Conservation (phyloP, 2,329 filamentous ascomycete genomes). For the Fusarium camptoceras region DNA sequence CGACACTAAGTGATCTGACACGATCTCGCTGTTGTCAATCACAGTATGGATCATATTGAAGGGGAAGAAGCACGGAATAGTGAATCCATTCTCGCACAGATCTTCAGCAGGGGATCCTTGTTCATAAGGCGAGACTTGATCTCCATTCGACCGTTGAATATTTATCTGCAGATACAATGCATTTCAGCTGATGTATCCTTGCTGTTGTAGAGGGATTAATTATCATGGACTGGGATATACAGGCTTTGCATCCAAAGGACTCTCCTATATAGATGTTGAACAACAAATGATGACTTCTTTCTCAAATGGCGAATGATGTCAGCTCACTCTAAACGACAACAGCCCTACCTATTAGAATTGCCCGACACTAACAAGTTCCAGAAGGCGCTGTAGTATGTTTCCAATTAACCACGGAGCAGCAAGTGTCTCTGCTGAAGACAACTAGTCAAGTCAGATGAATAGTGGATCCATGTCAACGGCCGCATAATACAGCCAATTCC, state of each 20-base stretch:
- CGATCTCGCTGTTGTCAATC: conserved; percentile 7
- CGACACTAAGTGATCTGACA: conserved; percentile 20
- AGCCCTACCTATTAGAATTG: not conserved
- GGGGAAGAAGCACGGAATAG: conserved; percentile 23
- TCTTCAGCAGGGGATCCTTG: conserved; percentile 25
- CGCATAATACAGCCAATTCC: conserved; percentile 8
- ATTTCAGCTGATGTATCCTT: not conserved
- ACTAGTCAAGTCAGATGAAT: conserved; percentile 2
- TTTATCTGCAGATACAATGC: not conserved
- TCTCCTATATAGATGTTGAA: not conserved
- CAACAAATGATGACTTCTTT: not conserved
- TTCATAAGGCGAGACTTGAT: conserved; percentile 3
- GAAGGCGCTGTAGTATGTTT: not conserved
- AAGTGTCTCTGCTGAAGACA: not conserved
- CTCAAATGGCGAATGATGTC: not conserved
- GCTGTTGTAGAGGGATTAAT: not conserved
- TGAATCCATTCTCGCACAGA: conserved; percentile 29
- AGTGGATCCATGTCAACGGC: conserved; percentile 8
- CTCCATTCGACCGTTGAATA: not conserved
- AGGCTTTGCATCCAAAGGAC: not conserved
- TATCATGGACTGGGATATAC: not conserved
- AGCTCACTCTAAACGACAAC: not conserved
- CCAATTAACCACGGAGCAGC: conserved; percentile 3
- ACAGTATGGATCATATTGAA: conserved; percentile 8
- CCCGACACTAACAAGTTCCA: not conserved